Evolutionary conservation across 768 basidiomycete species (phyloP), one percentile per base, ranked within the genome.

Genomic region (Macrolepiota albuminosa): DNA sequence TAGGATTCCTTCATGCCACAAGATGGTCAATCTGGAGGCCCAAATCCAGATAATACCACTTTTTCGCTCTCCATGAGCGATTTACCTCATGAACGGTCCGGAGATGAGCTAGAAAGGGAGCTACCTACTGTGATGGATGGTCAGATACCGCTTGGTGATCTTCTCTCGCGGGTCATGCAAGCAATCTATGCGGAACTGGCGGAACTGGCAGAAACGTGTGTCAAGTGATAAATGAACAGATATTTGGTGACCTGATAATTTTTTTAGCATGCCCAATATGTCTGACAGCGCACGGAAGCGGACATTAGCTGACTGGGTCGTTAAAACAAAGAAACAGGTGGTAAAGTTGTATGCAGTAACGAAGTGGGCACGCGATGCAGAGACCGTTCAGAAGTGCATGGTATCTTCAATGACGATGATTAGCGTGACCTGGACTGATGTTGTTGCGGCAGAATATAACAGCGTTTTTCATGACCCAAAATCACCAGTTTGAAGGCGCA

Each of bases 311-410:
- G 92, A 95, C 64, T 95, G 90, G 84, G 92, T 93, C 0, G 88
- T 93, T n/a, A 86, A 88, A 70, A 91, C 83, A 6, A 91, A 95
- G 73, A 89, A 93, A 67, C 93, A 96, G 67, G 84, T 93, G 37
- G 88, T 93, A 34, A 95, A 95, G 71, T 73, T 95, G 14, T 92
- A 93, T 67, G 94, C 93, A 11, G 82, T 94, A 33, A 81, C 83
- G 8, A 90, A 93, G 66, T 97, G 94, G 94, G 82, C 90, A 40
- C 80, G 89, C 61, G 93, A 95, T 70, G 88, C 90, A 45, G 83
- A 84, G 59, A 87, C 88, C 6, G 86, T 91, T 45, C 91, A 94
- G 72, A 91, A 89, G 73, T 89, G 87, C 78, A 92, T 93, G 92
- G 91, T 85, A 65, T 66, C 66, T 51, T 42, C 13, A 3, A 46